Base-by-base conservation (phyloP, 2,329 filamentous ascomycete species). In the Penicillium sp. region DNA sequence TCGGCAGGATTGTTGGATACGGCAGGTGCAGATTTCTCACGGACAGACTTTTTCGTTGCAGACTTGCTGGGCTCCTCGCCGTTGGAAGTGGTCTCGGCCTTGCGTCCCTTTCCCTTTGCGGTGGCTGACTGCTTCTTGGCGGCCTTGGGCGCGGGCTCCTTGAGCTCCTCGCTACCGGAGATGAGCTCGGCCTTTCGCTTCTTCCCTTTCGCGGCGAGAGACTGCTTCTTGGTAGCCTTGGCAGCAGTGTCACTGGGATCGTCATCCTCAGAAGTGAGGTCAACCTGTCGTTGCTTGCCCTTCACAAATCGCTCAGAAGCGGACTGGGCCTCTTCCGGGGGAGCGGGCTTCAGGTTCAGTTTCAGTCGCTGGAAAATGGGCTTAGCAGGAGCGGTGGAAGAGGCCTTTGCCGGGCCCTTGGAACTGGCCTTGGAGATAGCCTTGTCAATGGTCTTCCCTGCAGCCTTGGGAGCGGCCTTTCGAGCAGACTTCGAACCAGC, bases 271-370 rank as follows among this genome's bases (percentile, higher is more conserved):
- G 18, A 20, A 20, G 18, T 20, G 18, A 20, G 18, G 3, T 3
- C 18, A 20, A 20, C 18, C 18, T 20, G 3, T 20, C 18, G 3
- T 20, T 4, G 18, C 18, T 20, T 20, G 18, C 18, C 18, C 18
- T 20, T 20, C 18, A 20, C 18, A 20, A 20, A 3, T 13, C 26
- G 13, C 3, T 36, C 13, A 7, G 35, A 24, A 11, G 40, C 11
- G 28, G 22, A 23, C 38, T 46, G 23, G 16, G 11, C 31, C 14
- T 46, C 48, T 20, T 40, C 32, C 37, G 44, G 34, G 13, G 39
- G 20, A 13, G 27, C 48, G 10, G 52, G 52, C 41, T 54, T 54
- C 13, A 55, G 44, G 27, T 49, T 54, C 22, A 54, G 27, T 14
- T 40, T 43, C 6, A 54, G 38, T 13, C 51, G 51, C 49, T 51